A percentile compares a stretch with the other conserved stretches of the same genome.
Conservation (phyloP, 331 rosid species). For the Arachis monticola region DNA sequence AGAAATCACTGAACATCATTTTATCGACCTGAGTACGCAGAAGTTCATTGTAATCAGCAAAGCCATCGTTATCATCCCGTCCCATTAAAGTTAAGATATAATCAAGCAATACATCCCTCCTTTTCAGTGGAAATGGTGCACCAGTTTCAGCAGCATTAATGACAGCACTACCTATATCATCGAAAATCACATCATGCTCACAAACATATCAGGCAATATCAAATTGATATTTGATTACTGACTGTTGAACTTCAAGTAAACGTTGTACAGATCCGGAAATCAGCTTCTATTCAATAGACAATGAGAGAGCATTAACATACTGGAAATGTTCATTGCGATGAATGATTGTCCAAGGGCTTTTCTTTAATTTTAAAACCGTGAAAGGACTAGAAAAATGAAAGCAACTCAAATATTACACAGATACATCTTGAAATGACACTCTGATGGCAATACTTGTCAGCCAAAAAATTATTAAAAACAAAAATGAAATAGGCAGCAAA, state of each 20-base stretch:
- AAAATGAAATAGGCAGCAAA: not conserved
- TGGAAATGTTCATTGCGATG: not conserved
- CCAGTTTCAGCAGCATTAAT: slow-evolving; percentile 92
- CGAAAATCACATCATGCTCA: slow-evolving; percentile 34
- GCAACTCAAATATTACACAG: not conserved
- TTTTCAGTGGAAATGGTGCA: slow-evolving; percentile 89
- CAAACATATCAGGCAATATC: slow-evolving; percentile 3
- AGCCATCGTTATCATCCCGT: slow-evolving; percentile 79
- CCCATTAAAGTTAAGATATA: slow-evolving; percentile 92
- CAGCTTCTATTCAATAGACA: slow-evolving; percentile 5
- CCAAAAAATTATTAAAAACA: not conserved
- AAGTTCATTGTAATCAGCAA: slow-evolving; percentile 82
- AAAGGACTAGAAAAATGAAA: not conserved
- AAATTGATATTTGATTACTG: slow-evolving; percentile 16
- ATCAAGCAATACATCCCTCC: slow-evolving; percentile 91
- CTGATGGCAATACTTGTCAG: not conserved
- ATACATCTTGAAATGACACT: slow-evolving; percentile 1
- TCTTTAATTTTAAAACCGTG: not conserved
- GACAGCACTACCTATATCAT: slow-evolving; percentile 84
- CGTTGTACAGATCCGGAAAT: not conserved
- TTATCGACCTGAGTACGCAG: slow-evolving; percentile 79
- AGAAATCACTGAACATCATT: slow-evolving; percentile 33
- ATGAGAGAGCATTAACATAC: slow-evolving; percentile 6
- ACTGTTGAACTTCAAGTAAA: slow-evolving; percentile 17
- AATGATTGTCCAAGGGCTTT: not conserved